Base-by-base conservation (phyloP, 2,329 filamentous ascomycete species). In the Cladophialophora yegresii region DNA sequence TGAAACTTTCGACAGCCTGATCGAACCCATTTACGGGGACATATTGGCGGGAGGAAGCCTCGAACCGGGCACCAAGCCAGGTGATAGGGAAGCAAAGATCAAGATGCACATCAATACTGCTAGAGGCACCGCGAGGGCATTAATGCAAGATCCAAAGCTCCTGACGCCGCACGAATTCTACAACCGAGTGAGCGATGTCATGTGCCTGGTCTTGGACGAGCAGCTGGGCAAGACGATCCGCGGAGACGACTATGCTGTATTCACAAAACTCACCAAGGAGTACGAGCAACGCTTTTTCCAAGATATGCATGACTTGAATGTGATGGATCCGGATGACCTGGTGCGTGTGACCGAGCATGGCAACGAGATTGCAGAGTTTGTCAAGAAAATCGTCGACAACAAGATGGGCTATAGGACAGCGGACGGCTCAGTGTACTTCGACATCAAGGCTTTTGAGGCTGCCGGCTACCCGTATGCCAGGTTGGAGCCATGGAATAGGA, bases 291-390 rank as follows among this genome's bases (percentile, higher is more conserved):
- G 91, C 13, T 98, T 97, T 77, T 89, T 90, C 74, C 87, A 90
- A 63, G 93, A 98, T 72, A 93, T 98, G 89, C 84, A 87, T 66
- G 87, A 87, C 6, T 80, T 98, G 57, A 98, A 98, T 72, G 91
- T 96, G 10, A 81, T 93, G 45, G 83, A 88, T 23, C 92, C 93
- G 0, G 90, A 96, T 72, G 85, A 89, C 36, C 81, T 96, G 28
- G 96, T 92, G 0, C 83, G 93, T 62, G 93, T 97, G n/a, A 96
- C 92, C 0, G 92, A 96, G 72, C 97, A 95, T 71, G 90, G 93
- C 3, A 87, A 88, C 0, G 88, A 96, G 73, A 97, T 98, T 73
- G 91, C 90, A 53, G 81, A 84, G 9, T 97, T 96, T 68, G 91
- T 97, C 0, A 85, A 93, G 72, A 87, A 85, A 69, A 91, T 96